A percentile compares a stretch with the other conserved stretches of the same genome.
phyloP scores from a whole-genome alignment of 305 asterid genomes.

The Fraxinus ornus region DNA sequence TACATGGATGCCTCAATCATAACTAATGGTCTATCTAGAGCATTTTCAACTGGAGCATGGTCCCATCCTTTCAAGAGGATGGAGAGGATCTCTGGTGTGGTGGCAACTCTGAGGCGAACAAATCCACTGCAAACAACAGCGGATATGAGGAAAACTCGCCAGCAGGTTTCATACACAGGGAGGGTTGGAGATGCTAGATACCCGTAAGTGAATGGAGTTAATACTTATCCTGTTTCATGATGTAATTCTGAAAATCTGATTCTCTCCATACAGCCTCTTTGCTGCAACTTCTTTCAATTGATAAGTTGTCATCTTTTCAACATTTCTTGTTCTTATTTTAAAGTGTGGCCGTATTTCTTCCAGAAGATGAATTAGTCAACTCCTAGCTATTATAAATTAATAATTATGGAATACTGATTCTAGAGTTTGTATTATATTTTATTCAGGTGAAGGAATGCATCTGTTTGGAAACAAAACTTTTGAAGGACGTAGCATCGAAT shows the following conservation, averaged over 20 bases:
- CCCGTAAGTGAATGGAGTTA: constrained; percentile 63
- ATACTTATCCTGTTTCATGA: background rate
- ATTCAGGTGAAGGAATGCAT: background rate
- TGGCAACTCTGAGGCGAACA: constrained; percentile 82
- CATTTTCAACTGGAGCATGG: constrained; percentile 94
- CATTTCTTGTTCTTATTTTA: background rate
- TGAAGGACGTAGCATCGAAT: background rate
- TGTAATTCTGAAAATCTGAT: constrained; percentile 5
- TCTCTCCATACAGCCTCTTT: constrained; percentile 6
- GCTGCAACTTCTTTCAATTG: background rate
- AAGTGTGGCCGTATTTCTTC: background rate
- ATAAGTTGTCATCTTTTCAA: background rate
- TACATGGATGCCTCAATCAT: constrained; percentile 83
- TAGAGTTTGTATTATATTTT: background rate
- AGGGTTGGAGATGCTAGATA: constrained; percentile 96
- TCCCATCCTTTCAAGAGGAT: constrained; percentile 79
- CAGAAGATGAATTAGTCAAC: background rate
- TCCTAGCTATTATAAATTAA: background rate
- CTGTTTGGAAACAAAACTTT: background rate
- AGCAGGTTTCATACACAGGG: constrained; percentile 87
- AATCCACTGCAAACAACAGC: constrained; percentile 85
- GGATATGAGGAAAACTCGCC: constrained; percentile 95
- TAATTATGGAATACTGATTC: background rate
- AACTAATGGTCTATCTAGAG: constrained; percentile 87
- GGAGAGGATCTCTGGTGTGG: constrained; percentile 84